Base-by-base conservation (phyloP, 2,329 filamentous ascomycete genomes). In the Epichloe brachyelytri region DNA sequence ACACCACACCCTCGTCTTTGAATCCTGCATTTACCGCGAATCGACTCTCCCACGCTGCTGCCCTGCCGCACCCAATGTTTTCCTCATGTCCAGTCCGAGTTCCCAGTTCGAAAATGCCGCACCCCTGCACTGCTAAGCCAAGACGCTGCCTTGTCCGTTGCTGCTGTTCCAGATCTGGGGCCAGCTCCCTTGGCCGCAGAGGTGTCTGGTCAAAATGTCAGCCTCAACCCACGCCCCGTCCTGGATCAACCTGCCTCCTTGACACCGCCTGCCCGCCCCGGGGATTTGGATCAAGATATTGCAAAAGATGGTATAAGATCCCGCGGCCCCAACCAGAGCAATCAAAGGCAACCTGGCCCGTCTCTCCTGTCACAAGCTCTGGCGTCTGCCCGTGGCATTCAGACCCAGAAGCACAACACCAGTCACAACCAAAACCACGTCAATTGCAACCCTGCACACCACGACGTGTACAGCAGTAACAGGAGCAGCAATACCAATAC, bases 311-410 rank as follows among this genome's bases (percentile, higher is more conserved):
- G 72, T 71, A 76, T 74, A 69, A 76, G 73, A 66, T 57, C 70
- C 55, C 66, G 71, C 60, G 65, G 56, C 66, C 69, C 57, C 68
- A 69, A 59, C 67, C 72, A 62, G 44, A 26, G 26, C 7, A 46
- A 22, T 26, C 52, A 49, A 36, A 49, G 52, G 39, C 68, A 72
- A 59, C 67, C 66, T 61, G 76, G 76, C 55, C 73, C 76, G 58
- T 80, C 77, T 53, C 63, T 80, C 59, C 70, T 80, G 65, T 73
- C 75, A 54, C 74, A 79, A 65, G 76, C 77, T 62, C 68, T 80
- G 63, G 76, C 76, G 62, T 77, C 75, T 65, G 77, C 76, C 61
- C 75, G 77, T 60, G 76, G 76, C 60, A 77, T 78, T 47, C 57
- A 62, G 19, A 58, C 43, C 8, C 50, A 52, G 20, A 48, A 53